Percentiles rank a stretch among this genome's conserved stretches.
phyloP scores from a whole-genome alignment of 2,329 filamentous ascomycete genomes.

The Diaporthe capsici region DNA sequence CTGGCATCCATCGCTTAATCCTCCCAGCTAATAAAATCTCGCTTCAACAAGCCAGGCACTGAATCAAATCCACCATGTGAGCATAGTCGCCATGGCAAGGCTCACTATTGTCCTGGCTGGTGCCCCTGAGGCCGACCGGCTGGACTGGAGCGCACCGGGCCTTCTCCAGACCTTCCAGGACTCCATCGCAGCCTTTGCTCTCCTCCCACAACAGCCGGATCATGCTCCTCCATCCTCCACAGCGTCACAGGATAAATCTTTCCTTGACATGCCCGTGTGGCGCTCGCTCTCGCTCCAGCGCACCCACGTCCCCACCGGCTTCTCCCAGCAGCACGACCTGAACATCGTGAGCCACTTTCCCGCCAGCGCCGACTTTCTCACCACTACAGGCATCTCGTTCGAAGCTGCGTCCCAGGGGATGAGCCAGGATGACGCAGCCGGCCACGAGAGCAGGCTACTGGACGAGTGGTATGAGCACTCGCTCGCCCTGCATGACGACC shows the following conservation, averaged over 20 bases:
- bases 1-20: background rate
- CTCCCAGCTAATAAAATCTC: background rate
- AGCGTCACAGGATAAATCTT: slow-evolving; percentile 41
- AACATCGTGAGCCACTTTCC: slow-evolving; percentile 47
- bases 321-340: slow-evolving; percentile 64
- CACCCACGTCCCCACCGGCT: slow-evolving; percentile 63
- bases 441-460: slow-evolving; percentile 53
- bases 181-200: slow-evolving; percentile 57
- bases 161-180: slow-evolving; percentile 64
- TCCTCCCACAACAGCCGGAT: background rate
- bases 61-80: background rate
- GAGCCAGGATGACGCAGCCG: slow-evolving; percentile 15
- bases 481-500: slow-evolving; percentile 76
- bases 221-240: slow-evolving; percentile 39
- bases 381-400: slow-evolving; percentile 57
- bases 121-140: slow-evolving; percentile 67
- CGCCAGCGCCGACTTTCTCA: slow-evolving; percentile 62
- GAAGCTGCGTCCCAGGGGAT: slow-evolving; percentile 43
- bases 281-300: slow-evolving; percentile 65
- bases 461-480: slow-evolving; percentile 85
- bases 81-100: slow-evolving; percentile 47
- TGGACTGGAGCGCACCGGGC: slow-evolving; percentile 67
- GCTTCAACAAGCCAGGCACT: background rate
- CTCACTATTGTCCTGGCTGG: slow-evolving; percentile 60
- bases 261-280: slow-evolving; percentile 60